Percentiles rank a stretch among this genome's conserved stretches.
Conservation (phyloP, 768 basidiomycete genomes). For the Lactifluus rugatus region DNA sequence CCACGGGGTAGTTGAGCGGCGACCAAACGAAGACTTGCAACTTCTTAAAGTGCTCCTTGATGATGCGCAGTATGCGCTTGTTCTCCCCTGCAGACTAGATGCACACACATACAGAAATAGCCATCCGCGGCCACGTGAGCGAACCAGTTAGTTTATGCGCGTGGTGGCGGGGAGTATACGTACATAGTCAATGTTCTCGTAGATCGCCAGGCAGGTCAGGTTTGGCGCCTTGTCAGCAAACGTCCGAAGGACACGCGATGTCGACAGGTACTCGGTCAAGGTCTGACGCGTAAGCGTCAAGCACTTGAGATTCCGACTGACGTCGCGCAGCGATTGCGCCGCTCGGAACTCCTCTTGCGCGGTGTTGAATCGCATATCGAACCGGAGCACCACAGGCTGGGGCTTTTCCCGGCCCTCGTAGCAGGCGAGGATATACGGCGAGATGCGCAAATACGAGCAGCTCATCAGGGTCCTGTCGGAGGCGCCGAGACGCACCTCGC, state of each 20-base stretch:
- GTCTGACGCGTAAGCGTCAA: conserved; percentile 5
- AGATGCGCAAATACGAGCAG: conserved; percentile 7
- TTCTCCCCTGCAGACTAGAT: conserved; percentile 13
- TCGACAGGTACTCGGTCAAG: conserved; percentile 2
- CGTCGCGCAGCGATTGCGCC: background rate
- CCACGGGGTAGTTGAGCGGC: conserved; percentile 1
- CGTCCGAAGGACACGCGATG: conserved; percentile 4
- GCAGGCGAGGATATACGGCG: conserved; percentile 11
- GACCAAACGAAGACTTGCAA: conserved; percentile 17
- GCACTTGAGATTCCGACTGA: conserved; percentile 9
- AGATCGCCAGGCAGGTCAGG: conserved; percentile 12
- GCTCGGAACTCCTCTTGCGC: conserved; percentile 10
- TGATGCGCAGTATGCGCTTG: conserved; percentile 10
- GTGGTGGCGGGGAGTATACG: background rate
- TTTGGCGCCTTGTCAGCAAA: conserved; percentile 12
- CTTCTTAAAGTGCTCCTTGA: conserved; percentile 8
- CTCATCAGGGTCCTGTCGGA: background rate
- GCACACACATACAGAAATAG: background rate
- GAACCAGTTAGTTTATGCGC: background rate
- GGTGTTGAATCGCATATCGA: conserved; percentile 7
- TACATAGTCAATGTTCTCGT: conserved; percentile 15
- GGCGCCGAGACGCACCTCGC: background rate
- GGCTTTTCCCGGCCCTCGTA: background rate
- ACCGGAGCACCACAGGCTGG: conserved; percentile 2
- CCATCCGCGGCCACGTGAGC: background rate